Evolutionary conservation across 1,284 basidiomycete genomes (phyloP), one percentile per base, ranked within the genome.

Genomic region (Acaromyces ingoldii): DNA sequence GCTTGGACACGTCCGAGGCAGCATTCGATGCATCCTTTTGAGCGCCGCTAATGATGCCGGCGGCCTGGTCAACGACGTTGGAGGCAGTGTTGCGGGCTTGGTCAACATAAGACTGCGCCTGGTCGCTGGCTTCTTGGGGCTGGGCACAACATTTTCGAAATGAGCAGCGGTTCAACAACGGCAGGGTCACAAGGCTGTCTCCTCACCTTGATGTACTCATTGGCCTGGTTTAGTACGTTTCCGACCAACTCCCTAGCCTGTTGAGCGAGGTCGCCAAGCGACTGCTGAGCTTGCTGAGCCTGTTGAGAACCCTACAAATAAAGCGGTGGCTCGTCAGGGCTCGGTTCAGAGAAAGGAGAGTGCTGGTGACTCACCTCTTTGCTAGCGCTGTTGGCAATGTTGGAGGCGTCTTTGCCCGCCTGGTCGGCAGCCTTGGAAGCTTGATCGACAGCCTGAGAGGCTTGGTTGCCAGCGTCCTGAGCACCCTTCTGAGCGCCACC

Each of bases 21-120:
- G 19, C 21, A 17, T 49, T 26, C 13, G 24, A 28, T 10, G 31
- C 42, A 19, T 40, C 29, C 39, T 51, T 33, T n/a, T 51, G 28
- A 17, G 33, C 49, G 17, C 43, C 43, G n/a, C 50, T 25, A 10
- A 49, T 49, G n/a, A 54, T 46, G 33, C n/a, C 9, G 15, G 26
- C 17, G 17, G 52, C 52, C 42, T 54, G 52, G 17, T 54, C 46
- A 7, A 52, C 38, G 37, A 40, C 22, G 30, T 42, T 33, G 36
- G 45, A 49, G 25, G 49, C 49, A 30, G 40, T 26, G 9, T 10
- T 19, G 21, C 49, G 42, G 6, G 38, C 44, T 22, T 51, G n/a
- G 34, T 49, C 40, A 17, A 49, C 30, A 25, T 7, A 26, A 2
- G 4, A 19, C 41, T 40, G 34, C n/a, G 7, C 42, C 41, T n/a